phyloP scores from a whole-genome alignment of 495 filamentous ascomycete genomes.

The Aspergillus ostianus region DNA sequence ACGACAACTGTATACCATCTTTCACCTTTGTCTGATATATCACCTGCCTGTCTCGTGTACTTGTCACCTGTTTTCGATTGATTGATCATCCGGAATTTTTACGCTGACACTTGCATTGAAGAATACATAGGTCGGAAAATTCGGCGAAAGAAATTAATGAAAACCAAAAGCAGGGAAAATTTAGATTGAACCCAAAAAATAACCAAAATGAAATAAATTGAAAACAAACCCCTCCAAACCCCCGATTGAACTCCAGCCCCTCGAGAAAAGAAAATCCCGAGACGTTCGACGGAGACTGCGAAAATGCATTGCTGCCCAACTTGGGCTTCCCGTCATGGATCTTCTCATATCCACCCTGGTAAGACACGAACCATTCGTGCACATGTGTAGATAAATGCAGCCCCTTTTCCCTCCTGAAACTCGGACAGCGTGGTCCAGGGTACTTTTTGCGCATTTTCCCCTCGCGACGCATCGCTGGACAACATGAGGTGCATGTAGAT shows the following conservation, averaged over 20 bases:
- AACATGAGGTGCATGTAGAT: not conserved
- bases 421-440: not conserved
- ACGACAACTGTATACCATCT: slow-evolving; percentile 52
- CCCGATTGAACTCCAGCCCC: slow-evolving; percentile 2
- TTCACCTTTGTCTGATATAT: slow-evolving; percentile 43
- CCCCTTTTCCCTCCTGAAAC: not conserved
- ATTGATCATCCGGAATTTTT: not conserved
- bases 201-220: slow-evolving; percentile 9
- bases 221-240: not conserved
- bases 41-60: slow-evolving; percentile 9
- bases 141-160: slow-evolving; percentile 13
- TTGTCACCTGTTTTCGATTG: slow-evolving; percentile 2
- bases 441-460: not conserved
- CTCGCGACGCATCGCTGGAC: not conserved
- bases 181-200: not conserved
- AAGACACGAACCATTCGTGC: not conserved
- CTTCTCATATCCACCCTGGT: slow-evolving; percentile 5
- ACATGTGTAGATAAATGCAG: not conserved
- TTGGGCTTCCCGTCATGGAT: slow-evolving; percentile 17
- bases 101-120: not conserved
- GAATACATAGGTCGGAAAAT: slow-evolving; percentile 4
- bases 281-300: not conserved
- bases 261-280: slow-evolving; percentile 7
- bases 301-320: slow-evolving; percentile 48
- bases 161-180: slow-evolving; percentile 6